Evolutionary conservation across 1,139 yeast genomes (phyloP), one percentile per base, ranked within the genome.

Genomic region (Casaregolazyma suthepensis): DNA sequence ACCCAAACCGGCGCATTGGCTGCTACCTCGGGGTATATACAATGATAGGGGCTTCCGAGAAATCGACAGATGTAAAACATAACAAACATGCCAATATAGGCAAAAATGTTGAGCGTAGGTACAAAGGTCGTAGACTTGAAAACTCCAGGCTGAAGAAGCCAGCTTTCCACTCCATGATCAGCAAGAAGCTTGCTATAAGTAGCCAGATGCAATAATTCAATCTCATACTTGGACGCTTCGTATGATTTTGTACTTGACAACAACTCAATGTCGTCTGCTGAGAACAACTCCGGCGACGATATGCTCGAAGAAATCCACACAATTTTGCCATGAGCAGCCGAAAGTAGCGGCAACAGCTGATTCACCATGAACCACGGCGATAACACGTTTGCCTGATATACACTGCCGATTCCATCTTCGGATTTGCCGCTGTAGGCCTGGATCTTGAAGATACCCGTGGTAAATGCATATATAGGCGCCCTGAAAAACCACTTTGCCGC

Each of bases 361-460:
- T 84, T 87, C 45, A 87, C 73, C 51, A 93, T 73, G 68, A 84
- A 93, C 72, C 87, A 91, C 1, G 98, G 99, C 0, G 96, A 96
- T 70, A 94, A 87, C 13, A 91, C 96, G 66, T 93, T 93, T 5
- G 96, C 96, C 70, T 93, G 96, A 71, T 93, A 94, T 5, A 90
- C 91, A 40, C 87, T 72, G 0, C 99, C 98, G 75, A 93, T 63
- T 0, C 81, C 90, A 57, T 75, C 78, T 62, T 81, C 89, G 0
- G 96, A 80, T 61, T 77, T 80, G 29, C 83, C 82, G 1, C 97
- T 96, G 2, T 79, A 75, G 55, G 78, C 75, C 71, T 93, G 98
- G 35, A 85, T 77, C 68, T 93, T 91, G 71, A 87, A 91, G 1
- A 83, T 81, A 57, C 82, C 84, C 3, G 67, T 65, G 0, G 97